These are phyloP conservation scores for Suillus lakei DNA, from an alignment of 768 basidiomycete genomes.

Conservation along the genomic window DNA sequence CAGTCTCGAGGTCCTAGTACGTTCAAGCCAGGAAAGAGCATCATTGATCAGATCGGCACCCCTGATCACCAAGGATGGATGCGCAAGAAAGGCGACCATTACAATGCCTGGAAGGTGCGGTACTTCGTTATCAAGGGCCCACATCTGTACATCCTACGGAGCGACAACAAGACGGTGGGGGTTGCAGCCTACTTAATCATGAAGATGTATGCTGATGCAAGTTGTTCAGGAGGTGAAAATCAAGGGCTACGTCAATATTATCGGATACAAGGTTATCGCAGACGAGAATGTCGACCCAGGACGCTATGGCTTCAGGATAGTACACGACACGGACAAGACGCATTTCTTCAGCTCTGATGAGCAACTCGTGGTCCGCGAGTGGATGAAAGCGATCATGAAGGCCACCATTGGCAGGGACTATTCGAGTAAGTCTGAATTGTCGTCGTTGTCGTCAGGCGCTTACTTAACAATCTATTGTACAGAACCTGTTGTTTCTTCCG, in stretches of 20 bases:
- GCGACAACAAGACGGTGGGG: slow-evolving; percentile 57
- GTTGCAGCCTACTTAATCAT: background rate
- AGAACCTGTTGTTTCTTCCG: slow-evolving; percentile 96
- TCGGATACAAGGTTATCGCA: slow-evolving; percentile 90
- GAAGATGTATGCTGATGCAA: background rate
- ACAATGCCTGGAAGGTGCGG: slow-evolving; percentile 90
- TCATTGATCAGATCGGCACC: slow-evolving; percentile 88
- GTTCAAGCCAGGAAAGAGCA: slow-evolving; percentile 67
- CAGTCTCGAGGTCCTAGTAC: slow-evolving; percentile 36
- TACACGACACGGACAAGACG: slow-evolving; percentile 85
- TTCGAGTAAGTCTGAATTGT: slow-evolving; percentile 68
- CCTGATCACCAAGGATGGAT: slow-evolving; percentile 94
- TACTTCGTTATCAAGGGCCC: slow-evolving; percentile 94
- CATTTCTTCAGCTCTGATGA: slow-evolving; percentile 95
- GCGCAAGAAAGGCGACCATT: slow-evolving; percentile 93
- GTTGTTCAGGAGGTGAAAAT: slow-evolving; percentile 81
- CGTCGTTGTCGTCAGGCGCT: background rate
- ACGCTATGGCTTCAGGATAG: slow-evolving; percentile 92
- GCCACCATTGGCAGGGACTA: slow-evolving; percentile 96
- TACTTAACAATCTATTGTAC: slow-evolving; percentile 8
- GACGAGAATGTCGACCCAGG: slow-evolving; percentile 94
- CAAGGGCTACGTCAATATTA: slow-evolving; percentile 94
- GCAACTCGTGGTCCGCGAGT: slow-evolving; percentile 83
- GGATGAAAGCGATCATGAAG: slow-evolving; percentile 99
- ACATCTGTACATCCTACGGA: slow-evolving; percentile 87